phyloP scores from a whole-genome alignment of 371 early-diverging fungal species.

The Mortierella sp. region DNA sequence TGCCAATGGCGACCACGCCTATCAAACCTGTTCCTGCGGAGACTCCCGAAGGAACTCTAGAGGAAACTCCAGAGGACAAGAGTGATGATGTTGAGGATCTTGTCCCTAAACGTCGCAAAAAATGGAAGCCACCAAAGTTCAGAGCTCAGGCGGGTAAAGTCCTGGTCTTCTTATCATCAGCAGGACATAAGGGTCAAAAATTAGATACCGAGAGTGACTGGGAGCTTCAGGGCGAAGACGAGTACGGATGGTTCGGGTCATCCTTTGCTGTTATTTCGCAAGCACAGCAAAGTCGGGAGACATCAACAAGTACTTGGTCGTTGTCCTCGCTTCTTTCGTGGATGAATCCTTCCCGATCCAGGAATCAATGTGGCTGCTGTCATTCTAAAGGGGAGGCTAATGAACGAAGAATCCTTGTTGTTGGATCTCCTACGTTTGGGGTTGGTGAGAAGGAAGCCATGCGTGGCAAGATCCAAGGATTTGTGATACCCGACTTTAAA shows the following conservation, averaged over 20 bases:
- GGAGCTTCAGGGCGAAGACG: constrained; percentile 35
- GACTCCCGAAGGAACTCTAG: too few relatives aligned
- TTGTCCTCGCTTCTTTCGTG: constrained; percentile 4
- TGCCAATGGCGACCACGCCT: constrained; percentile 62
- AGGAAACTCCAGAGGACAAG: not conserved
- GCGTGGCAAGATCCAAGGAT: constrained; percentile 48
- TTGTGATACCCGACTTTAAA: constrained; percentile 17
- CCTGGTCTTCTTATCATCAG: constrained; percentile 23
- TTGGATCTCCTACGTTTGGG: constrained; percentile 43
- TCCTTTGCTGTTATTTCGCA: constrained; percentile 26
- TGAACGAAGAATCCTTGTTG: constrained; percentile 27
- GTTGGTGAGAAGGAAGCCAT: constrained; percentile 25
- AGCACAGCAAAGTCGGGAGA: not conserved
- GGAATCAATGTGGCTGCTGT: not conserved
- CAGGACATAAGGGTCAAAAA: constrained; percentile 15
- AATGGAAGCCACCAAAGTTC: not conserved
- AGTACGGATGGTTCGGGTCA: constrained; percentile 48
- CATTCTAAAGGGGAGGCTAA: not conserved
- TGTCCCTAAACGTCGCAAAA: not conserved
- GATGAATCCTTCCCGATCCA: not conserved
- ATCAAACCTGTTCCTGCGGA: not conserved
- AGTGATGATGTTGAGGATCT: not conserved
- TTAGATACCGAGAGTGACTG: constrained; percentile 41
- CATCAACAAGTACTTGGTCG: not conserved
- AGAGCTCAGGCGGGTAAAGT: constrained; percentile 38